Percentiles rank a stretch among this genome's conserved stretches.
These are phyloP conservation scores for Xylariaceae sp. DNA, from an alignment of 2,329 filamentous ascomycete species.

Conservation along the genomic window DNA sequence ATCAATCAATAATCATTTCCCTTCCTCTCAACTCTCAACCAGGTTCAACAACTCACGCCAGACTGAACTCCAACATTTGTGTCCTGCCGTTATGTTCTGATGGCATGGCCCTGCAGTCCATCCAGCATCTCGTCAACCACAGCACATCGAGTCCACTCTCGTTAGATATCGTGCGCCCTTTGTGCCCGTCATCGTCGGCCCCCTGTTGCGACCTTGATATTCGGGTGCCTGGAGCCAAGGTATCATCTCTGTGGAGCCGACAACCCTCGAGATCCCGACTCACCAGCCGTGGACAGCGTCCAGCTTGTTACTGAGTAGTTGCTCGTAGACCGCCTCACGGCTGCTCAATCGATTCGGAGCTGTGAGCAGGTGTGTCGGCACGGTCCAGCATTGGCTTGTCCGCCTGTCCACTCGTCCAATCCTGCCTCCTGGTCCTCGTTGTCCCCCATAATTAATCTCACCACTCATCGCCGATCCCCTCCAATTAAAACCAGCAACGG, in stretches of 20 bases:
- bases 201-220: conserved; percentile 10
- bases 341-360: conserved; percentile 10
- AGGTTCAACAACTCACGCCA: conserved; percentile 3
- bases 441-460: conserved; percentile 12
- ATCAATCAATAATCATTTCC: conserved; percentile 12
- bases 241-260: conserved; percentile 1
- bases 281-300: conserved; percentile 1
- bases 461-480: conserved; percentile 2
- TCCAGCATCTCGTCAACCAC: conserved; percentile 2
- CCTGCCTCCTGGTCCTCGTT: conserved; percentile 7
- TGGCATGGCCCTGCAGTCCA: conserved; percentile 14
- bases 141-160: conserved; percentile 12
- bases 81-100: conserved; percentile 1
- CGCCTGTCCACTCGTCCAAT: neutral
- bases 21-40: conserved; percentile 2
- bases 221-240: conserved; percentile 16
- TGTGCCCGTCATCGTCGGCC: conserved; percentile 5
- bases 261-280: conserved; percentile 7
- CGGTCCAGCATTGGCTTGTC: conserved; percentile 5
- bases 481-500: conserved; percentile 3
- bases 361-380: conserved; percentile 9
- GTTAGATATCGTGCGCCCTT: conserved; percentile 4
- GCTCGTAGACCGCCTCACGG: conserved; percentile 4
- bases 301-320: neutral
- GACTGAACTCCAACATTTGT: neutral